phyloP scores from a whole-genome alignment of 345 rosid species.

The Eucalyptus urophylla region DNA sequence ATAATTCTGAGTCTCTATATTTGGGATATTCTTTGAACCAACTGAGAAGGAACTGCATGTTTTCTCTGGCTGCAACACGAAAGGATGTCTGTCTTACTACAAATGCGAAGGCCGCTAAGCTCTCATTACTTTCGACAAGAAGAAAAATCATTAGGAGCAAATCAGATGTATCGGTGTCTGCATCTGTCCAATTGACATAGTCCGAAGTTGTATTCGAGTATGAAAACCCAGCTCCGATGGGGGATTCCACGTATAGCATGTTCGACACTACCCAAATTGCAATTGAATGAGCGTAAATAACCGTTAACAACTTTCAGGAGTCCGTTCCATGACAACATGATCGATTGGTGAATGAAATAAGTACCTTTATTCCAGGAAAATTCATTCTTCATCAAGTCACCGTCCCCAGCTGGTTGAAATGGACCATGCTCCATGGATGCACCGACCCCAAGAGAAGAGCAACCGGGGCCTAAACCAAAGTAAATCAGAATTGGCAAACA shows the following conservation, averaged over 20 bases:
- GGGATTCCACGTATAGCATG: constrained; percentile 19
- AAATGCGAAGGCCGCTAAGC: background rate
- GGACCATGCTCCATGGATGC: constrained; percentile 20
- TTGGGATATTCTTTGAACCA: background rate
- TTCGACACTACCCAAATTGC: constrained; percentile 3
- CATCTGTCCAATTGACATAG: constrained; percentile 5
- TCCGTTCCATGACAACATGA: background rate
- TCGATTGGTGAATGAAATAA: background rate
- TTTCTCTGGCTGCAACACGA: background rate
- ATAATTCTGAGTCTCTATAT: background rate
- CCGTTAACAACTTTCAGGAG: background rate
- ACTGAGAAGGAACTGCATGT: background rate
- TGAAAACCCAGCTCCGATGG: constrained; percentile 14
- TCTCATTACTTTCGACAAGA: background rate
- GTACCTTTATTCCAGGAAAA: constrained; percentile 23
- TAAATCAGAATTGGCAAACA: background rate
- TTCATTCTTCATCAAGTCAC: constrained; percentile 8
- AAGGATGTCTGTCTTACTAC: background rate
- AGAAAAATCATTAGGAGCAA: background rate
- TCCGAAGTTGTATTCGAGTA: constrained; percentile 14
- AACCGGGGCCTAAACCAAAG: constrained; percentile 12
- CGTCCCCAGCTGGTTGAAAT: constrained; percentile 17
- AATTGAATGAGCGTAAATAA: background rate
- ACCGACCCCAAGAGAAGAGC: constrained; percentile 26
- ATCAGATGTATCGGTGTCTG: background rate